These are phyloP conservation scores for Liquidambar formosana DNA, from an alignment of 164 flowering plant species.

Conservation along the genomic window DNA sequence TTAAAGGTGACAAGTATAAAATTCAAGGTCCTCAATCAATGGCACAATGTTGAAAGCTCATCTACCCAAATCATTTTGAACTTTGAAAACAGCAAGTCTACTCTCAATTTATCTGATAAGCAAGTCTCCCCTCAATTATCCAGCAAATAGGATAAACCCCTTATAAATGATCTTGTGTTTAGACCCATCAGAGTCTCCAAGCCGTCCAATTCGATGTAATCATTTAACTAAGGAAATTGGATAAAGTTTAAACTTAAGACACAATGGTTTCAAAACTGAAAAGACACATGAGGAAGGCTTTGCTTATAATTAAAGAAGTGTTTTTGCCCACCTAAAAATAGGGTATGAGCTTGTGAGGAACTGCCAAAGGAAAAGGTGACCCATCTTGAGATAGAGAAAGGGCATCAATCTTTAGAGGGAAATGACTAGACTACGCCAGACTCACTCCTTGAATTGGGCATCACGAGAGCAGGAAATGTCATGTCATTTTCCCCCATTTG, in stretches of 20 bases:
- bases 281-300: slow-evolving; percentile 1
- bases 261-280: not conserved
- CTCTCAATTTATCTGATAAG: too few species aligned
- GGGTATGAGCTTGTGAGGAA: not conserved
- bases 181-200: not conserved
- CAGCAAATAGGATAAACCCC: not conserved
- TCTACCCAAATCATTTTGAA: slow-evolving; percentile 5
- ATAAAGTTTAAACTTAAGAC: not conserved
- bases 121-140: not conserved
- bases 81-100: not conserved
- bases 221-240: too few species aligned
- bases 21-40: not conserved
- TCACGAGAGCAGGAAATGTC: not conserved
- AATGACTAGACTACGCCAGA: not conserved
- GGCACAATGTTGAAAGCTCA: slow-evolving; percentile 4
- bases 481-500: not conserved
- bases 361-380: not conserved
- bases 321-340: not conserved
- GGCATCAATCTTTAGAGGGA: not conserved
- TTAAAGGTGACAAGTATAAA: not conserved
- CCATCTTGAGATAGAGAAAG: not conserved
- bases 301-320: not conserved
- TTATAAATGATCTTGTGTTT: not conserved
- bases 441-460: too few species aligned
- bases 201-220: not conserved